Evolutionary conservation across 768 basidiomycete species (phyloP).

Genomic region (Amanita jacksonii): DNA sequence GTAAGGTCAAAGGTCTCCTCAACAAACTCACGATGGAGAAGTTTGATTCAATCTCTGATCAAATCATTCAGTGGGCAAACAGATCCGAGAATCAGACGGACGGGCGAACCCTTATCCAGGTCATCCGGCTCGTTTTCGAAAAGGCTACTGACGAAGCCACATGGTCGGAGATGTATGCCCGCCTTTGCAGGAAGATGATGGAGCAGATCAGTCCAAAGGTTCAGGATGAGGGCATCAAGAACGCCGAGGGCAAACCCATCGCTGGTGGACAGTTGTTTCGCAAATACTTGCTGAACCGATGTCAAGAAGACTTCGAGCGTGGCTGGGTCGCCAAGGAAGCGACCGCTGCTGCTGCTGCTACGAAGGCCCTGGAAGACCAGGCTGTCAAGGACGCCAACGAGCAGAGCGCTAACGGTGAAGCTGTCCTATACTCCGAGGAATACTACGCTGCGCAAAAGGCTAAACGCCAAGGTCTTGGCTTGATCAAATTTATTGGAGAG

Average conservation of each 20-base stretch:
- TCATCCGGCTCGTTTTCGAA: conserved; percentile 93
- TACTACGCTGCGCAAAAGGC: conserved; percentile 96
- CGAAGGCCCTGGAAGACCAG: conserved; percentile 79
- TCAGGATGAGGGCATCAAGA: conserved; percentile 80
- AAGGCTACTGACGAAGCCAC: conserved; percentile 95
- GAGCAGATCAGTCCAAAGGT: conserved; percentile 84
- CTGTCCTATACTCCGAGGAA: conserved; percentile 86
- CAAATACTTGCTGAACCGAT: conserved; percentile 92
- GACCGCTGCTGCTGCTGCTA: conserved; percentile 76
- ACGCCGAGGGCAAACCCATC: conserved; percentile 77
- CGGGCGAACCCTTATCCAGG: conserved; percentile 89
- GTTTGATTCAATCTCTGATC: conserved; percentile 91
- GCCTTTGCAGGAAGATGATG: conserved; percentile 92
- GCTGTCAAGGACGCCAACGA: conserved; percentile 64
- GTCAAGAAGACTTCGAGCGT: conserved; percentile 96
- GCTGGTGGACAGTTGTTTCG: conserved; percentile 92
- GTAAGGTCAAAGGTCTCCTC: conserved; percentile 84
- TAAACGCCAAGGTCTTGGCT: conserved; percentile 92
- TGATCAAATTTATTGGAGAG: conserved; percentile 98
- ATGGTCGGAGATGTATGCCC: conserved; percentile 97
- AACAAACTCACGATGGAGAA: conserved; percentile 97
- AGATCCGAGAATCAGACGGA: conserved; percentile 88
- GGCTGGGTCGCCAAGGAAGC: conserved; percentile 89
- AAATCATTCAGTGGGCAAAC: conserved; percentile 95
- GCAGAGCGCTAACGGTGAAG: conserved; percentile 46